phyloP scores from a whole-genome alignment of 495 filamentous ascomycete species.

The Xanthoparmelia taractica region DNA sequence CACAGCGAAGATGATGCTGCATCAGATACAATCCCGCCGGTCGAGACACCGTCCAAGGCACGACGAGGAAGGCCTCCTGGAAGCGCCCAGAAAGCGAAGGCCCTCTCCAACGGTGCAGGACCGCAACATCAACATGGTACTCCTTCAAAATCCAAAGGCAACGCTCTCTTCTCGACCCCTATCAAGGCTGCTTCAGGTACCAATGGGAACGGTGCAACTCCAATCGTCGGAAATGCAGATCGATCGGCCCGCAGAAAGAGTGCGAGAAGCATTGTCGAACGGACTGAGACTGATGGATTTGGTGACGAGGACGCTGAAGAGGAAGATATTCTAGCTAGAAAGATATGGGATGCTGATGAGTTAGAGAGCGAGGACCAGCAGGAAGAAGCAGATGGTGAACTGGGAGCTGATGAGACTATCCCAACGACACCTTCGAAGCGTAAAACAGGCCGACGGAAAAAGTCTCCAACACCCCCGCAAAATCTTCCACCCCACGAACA shows the following conservation, averaged over 20 bases:
- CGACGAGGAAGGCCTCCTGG: slow-evolving; percentile 25
- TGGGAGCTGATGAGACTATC: slow-evolving; percentile 26
- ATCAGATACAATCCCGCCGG: not conserved
- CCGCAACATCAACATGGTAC: not conserved
- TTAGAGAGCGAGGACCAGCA: slow-evolving; percentile 36
- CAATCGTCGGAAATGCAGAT: slow-evolving; percentile 59
- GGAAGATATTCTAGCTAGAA: slow-evolving; percentile 61
- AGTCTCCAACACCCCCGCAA: slow-evolving; percentile 68
- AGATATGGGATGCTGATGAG: slow-evolving; percentile 53
- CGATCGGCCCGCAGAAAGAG: slow-evolving; percentile 83
- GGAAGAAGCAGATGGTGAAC: slow-evolving; percentile 33
- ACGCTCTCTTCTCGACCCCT: slow-evolving; percentile 20
- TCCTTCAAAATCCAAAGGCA: slow-evolving; percentile 18
- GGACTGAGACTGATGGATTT: slow-evolving; percentile 38
- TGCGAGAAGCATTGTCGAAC: slow-evolving; percentile 63
- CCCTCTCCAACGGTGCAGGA: slow-evolving; percentile 14
- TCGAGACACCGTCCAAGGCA: slow-evolving; percentile 20
- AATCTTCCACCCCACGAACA: slow-evolving; percentile 79
- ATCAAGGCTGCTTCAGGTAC: not conserved
- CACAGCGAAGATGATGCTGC: not conserved
- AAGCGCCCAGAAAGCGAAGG: slow-evolving; percentile 21
- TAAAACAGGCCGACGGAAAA: slow-evolving; percentile 56
- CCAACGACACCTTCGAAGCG: slow-evolving; percentile 49
- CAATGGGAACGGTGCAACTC: not conserved
- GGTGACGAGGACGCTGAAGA: slow-evolving; percentile 62